Conservation (phyloP, 192 early-diverging fungal genomes). For the Physocladia obscura region DNA sequence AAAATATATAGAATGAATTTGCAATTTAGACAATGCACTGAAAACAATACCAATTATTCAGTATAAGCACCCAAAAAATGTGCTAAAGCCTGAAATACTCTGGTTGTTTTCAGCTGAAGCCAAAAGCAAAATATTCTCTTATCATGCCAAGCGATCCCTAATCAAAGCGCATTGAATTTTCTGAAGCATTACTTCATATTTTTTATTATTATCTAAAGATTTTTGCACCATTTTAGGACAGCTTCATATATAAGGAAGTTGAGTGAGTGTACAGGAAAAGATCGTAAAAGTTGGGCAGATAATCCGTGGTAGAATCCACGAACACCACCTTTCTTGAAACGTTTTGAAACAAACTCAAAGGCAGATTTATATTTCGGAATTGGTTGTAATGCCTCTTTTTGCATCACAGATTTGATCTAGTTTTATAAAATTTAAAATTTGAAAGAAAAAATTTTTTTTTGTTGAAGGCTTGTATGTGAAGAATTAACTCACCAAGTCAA, state of each 20-base stretch:
- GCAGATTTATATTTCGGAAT: slow-evolving; percentile 40
- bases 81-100: too few species aligned
- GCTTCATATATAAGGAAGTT: slow-evolving; percentile 45
- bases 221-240: slow-evolving; percentile 21
- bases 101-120: too few species aligned
- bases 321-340: slow-evolving; percentile 41
- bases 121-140: too few species aligned
- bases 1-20: too few species aligned
- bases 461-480: slow-evolving; percentile 50
- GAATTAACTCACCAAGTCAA: slow-evolving; percentile 48
- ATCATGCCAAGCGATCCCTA: too few species aligned
- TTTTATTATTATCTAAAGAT: too few species aligned
- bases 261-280: slow-evolving; percentile 51
- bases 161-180: too few species aligned
- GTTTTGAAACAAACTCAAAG: slow-evolving; percentile 32
- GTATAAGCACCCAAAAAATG: too few species aligned
- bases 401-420: slow-evolving; percentile 52
- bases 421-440: slow-evolving; percentile 48
- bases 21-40: too few species aligned
- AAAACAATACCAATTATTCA: too few species aligned
- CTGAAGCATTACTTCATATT: too few species aligned
- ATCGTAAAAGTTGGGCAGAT: slow-evolving; percentile 47
- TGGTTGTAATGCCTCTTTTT: slow-evolving; percentile 48
- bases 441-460: slow-evolving; percentile 47
- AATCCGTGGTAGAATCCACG: slow-evolving; percentile 52